Evolutionary conservation across 129 eudicot genomes (phyloP).

Genomic region (Artemisia annua): DNA sequence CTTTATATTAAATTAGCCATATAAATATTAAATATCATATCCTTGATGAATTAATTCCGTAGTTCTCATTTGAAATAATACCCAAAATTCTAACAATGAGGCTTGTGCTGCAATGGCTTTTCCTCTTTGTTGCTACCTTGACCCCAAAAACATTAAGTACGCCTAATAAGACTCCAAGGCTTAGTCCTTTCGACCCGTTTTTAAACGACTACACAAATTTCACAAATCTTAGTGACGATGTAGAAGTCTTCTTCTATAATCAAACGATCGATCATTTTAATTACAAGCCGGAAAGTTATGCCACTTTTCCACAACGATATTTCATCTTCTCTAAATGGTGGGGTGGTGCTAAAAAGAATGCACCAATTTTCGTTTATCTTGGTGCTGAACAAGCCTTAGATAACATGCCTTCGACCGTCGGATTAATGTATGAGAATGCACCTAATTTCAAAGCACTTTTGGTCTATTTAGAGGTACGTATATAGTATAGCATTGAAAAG

Average conservation of each 20-base stretch:
- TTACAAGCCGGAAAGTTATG: constrained; percentile 18
- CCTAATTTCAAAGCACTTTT: constrained; percentile 26
- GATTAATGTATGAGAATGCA: constrained; percentile 17
- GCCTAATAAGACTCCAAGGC: constrained; percentile 20
- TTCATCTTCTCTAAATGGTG: constrained; percentile 2
- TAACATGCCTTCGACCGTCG: not conserved
- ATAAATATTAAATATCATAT: too few relatives aligned
- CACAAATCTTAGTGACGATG: not conserved
- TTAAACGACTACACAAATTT: not conserved
- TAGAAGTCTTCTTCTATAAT: constrained; percentile 31
- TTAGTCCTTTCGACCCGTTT: constrained; percentile 26
- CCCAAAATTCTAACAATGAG: constrained; percentile 10
- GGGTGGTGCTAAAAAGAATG: constrained; percentile 14
- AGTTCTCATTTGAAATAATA: too few relatives aligned
- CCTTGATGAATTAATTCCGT: too few relatives aligned
- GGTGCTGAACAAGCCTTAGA: constrained; percentile 13
- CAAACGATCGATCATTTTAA: constrained; percentile 51
- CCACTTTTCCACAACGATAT: constrained; percentile 31
- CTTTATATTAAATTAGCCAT: too few relatives aligned
- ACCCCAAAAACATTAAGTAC: constrained; percentile 15
- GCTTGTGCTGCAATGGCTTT: constrained; percentile 15
- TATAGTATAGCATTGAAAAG: not conserved
- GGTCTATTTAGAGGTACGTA: constrained; percentile 30
- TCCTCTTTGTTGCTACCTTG: constrained; percentile 21
- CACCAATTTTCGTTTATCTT: constrained; percentile 20